Percentiles rank a stretch among this genome's conserved stretches.
phyloP scores from a whole-genome alignment of 176 grass and related monocot genomes.

The Areca catechu region DNA sequence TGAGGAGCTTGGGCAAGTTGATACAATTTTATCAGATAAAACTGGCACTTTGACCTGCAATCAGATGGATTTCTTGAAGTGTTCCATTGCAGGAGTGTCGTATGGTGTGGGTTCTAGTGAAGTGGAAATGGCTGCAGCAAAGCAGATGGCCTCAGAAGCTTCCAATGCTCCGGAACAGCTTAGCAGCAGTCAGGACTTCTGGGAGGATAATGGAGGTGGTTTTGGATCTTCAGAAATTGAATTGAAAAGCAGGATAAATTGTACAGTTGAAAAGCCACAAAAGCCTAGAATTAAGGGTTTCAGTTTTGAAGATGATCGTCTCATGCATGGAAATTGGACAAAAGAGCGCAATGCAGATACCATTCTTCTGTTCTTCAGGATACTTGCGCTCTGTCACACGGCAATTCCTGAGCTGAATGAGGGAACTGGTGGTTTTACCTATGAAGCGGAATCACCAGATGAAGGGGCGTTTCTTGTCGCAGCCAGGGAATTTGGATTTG shows the following conservation, averaged over 20 bases:
- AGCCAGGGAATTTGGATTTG: constrained; percentile 96
- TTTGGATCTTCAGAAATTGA: constrained; percentile 44
- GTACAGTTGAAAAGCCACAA: constrained; percentile 35
- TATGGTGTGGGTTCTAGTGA: constrained; percentile 84
- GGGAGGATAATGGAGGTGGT: constrained; percentile 42
- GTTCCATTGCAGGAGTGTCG: constrained; percentile 81
- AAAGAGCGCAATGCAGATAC: constrained; percentile 53
- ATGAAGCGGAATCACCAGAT: constrained; percentile 99
- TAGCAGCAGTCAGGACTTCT: constrained; percentile 33
- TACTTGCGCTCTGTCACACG: constrained; percentile 82
- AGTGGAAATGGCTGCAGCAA: constrained; percentile 86
- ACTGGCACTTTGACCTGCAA: constrained; percentile 96
- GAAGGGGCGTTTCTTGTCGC: constrained; percentile 95
- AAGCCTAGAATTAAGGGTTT: constrained; percentile 81
- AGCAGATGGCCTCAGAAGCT: constrained; percentile 71
- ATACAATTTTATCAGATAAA: constrained; percentile 91
- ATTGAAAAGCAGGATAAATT: constrained; percentile 41
- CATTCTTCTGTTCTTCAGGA: constrained; percentile 87
- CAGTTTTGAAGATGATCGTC: constrained; percentile 74
- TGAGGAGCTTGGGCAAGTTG: constrained; percentile 97
- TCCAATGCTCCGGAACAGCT: constrained; percentile 29
- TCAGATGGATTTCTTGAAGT: constrained; percentile 99
- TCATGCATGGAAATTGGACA: constrained; percentile 88
- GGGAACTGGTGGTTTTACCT: constrained; percentile 56
- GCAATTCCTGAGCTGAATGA: constrained; percentile 92